Evolutionary conservation across 106 monocot species (phyloP), one percentile per base, ranked within the genome.

Genomic region (Dendrobium chrysotoxum): DNA sequence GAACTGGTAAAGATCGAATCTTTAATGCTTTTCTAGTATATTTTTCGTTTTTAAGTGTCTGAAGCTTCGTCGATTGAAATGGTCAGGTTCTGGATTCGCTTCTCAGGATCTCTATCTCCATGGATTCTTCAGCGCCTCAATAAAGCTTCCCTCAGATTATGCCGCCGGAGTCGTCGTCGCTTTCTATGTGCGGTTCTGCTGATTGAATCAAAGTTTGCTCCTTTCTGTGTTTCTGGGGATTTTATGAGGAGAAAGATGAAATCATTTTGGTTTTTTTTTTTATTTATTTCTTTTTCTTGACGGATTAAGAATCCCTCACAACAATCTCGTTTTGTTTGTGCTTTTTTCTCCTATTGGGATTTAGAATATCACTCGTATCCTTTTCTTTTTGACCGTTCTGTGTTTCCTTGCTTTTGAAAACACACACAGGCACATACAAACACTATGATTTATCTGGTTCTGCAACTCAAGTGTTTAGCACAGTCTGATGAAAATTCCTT

Each of bases 121-220:
- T 85, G 95, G 95, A 26, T 86, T 92, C 83, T 95, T 95, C 86
- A 89, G 92, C 61, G 92, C 95, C n/a, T 90, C 95, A 75, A 89
- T 95, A 72, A 95, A 92, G 86, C 91, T 95, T 74, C 95, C 95
- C 13, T 81, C 91, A 5, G 86, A 89, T 82, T 95, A 95, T 75
- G 89, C 95, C 61, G 95, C 95, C 40, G 95, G 95, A 20, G 92
- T 95, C 42, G 95, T 95, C 67, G 95, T 95, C 61, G 95, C 95
- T 50, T 95, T 95, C 89, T 95, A 95, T 79, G 95, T 95, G 54
- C 80, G 88, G 53, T 75, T 55, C 74, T 39, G 72, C 28, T 76
- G 25, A 30, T 23, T 70, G 13, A 35, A 67, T 28, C 31, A 38
- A 35, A 70, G 31, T 70, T 7, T 35, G 70, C 12, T 70, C 70